Percentiles rank a stretch among this genome's conserved stretches.
These are phyloP conservation scores for Oryza officinalis DNA, from an alignment of 176 grass and related monocot genomes.

Conservation along the genomic window DNA sequence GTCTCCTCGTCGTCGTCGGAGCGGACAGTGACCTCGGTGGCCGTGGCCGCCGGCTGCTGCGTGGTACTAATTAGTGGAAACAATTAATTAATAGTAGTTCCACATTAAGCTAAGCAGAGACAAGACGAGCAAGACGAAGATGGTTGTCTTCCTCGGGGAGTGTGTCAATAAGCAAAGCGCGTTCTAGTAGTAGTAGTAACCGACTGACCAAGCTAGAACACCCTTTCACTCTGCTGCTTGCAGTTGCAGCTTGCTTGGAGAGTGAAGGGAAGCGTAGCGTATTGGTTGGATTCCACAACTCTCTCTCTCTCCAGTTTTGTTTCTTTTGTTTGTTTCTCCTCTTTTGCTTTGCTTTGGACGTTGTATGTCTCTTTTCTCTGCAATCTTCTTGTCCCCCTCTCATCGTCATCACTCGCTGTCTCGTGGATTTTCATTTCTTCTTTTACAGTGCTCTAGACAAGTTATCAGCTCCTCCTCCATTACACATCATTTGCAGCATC, in stretches of 20 bases:
- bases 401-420: neutral
- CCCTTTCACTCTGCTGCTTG: too few species aligned
- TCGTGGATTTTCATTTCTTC: neutral
- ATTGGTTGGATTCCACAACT: too few species aligned
- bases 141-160: neutral
- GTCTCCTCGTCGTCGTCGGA: neutral
- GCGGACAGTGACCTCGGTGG: neutral
- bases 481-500: too few species aligned
- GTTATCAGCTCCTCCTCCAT: too few species aligned
- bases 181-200: too few species aligned
- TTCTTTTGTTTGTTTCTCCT: neutral
- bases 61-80: neutral
- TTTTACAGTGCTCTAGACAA: too few species aligned
- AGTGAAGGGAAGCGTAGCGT: neutral
- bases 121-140: neutral
- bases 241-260: neutral
- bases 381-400: neutral
- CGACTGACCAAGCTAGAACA: too few species aligned
- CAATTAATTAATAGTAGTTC: neutral
- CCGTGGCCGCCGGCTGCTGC: too few species aligned
- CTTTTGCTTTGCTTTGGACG: neutral
- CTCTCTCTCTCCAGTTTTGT: neutral
- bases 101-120: neutral
- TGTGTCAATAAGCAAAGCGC: neutral
- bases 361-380: neutral